Evolutionary conservation across 208 protist species (phyloP), one percentile per base, ranked within the genome.

Genomic region (Trypanosoma avium): DNA sequence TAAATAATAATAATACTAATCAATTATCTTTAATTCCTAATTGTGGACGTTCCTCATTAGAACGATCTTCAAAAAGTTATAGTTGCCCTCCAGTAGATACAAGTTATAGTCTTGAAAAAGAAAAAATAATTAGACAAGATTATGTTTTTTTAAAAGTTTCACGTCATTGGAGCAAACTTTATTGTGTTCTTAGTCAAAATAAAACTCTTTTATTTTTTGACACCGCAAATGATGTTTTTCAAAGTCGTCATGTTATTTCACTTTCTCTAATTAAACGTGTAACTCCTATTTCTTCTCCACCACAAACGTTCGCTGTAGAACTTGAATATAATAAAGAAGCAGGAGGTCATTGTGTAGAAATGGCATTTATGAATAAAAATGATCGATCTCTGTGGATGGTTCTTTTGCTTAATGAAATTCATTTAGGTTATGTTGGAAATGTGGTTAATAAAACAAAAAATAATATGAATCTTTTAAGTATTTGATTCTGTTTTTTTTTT

Each of bases 171-270:
- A 61, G 38, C 22, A 46, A 42, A 24, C 9, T 61, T 2, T 61
- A 61, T 21, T 61, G 56, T 38, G 30, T 61, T 29, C 43, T 61
- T 19, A 61, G 56, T 32, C 42, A 61, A 36, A 12, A 36, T 1
- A 48, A 21, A 24, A 24, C 43, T 17, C n/a, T 61, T 49, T n/a
- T 61, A 22, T 61, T 61, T 35, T 61, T 61, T 50, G 56, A 61
- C 22, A 49, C 15, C 22, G 21, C 56, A 17, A 26, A 61, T 33
- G 56, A 61, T 50, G 36, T 61, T 38, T 61, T 42, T 26, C 36
- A 61, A 19, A 61, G 38, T 22, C 56, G 56, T 42, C 56, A 61
- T 38, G 38, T 61, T 22, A 27, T 61, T 33, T 40, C 27, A 4
- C 40, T 61, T 13, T 12, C 48, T 12, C 13, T 27, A 19, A 21